Percentiles rank a stretch among this genome's conserved stretches.
phyloP scores from a whole-genome alignment of 1,284 basidiomycete species.

The Golubevia pallescens region DNA sequence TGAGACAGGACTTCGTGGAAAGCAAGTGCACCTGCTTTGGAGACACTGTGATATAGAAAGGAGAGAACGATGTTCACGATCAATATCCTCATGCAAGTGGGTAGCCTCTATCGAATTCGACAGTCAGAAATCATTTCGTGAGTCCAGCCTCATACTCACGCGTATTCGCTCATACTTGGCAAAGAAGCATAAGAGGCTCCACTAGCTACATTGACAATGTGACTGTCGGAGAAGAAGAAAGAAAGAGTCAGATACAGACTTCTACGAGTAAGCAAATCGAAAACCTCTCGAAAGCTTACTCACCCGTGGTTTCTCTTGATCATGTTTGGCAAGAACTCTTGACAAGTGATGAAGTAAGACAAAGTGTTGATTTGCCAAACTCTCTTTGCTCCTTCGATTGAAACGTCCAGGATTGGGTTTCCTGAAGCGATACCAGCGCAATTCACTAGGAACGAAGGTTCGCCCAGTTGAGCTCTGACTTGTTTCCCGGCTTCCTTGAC shows the following conservation, averaged over 20 bases:
- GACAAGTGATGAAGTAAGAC: constrained; percentile 44
- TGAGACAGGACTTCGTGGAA: constrained; percentile 55
- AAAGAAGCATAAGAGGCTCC: constrained; percentile 16
- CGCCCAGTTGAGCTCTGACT: constrained; percentile 33
- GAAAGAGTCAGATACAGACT: not conserved
- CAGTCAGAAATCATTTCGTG: too few relatives aligned
- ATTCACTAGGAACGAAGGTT: constrained; percentile 48
- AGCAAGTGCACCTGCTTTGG: constrained; percentile 54
- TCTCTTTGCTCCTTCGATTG: constrained; percentile 25
- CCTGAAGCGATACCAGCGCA: constrained; percentile 57
- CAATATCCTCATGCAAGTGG: too few relatives aligned
- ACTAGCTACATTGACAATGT: too few relatives aligned
- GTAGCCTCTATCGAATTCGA: too few relatives aligned
- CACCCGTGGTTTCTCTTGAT: constrained; percentile 57
- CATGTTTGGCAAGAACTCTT: constrained; percentile 58
- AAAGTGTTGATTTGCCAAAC: constrained; percentile 56
- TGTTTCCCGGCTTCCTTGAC: constrained; percentile 37
- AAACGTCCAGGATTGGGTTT: constrained; percentile 41
- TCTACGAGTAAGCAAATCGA: too few relatives aligned
- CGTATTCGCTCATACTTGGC: constrained; percentile 52
- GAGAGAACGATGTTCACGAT: too few relatives aligned
- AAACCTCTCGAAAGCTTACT: too few relatives aligned
- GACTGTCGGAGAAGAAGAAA: not conserved
- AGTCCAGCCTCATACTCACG: too few relatives aligned
- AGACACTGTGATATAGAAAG: too few relatives aligned